phyloP scores from a whole-genome alignment of 768 basidiomycete species.

The Suillus placidus region DNA sequence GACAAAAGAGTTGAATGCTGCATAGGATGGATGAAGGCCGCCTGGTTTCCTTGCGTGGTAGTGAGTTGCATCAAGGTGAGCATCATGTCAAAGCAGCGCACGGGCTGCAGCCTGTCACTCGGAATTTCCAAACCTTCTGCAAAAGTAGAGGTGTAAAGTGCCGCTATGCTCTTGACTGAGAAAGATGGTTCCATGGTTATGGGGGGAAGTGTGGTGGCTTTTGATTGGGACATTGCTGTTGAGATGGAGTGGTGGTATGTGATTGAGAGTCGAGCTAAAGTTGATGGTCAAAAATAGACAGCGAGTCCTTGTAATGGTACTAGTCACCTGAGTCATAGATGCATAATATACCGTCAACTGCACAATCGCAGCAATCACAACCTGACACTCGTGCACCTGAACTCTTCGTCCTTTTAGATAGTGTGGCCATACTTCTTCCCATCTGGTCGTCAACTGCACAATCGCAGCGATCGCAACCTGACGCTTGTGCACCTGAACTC shows the following conservation, averaged over 20 bases:
- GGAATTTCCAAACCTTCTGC: constrained; percentile 7
- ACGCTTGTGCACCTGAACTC: too few species aligned
- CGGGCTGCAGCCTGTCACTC: constrained; percentile 7
- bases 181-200: neutral
- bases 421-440: too few species aligned
- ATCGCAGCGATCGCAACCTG: too few species aligned
- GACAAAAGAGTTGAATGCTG: neutral
- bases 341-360: too few species aligned
- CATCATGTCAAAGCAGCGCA: constrained; percentile 7
- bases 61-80: constrained; percentile 9
- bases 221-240: neutral
- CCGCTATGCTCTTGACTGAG: constrained; percentile 3
- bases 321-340: too few species aligned
- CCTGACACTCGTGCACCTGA: too few species aligned
- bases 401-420: too few species aligned
- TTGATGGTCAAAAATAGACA: too few species aligned
- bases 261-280: neutral
- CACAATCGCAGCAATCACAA: too few species aligned
- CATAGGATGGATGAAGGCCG: constrained; percentile 8
- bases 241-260: neutral
- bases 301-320: too few species aligned
- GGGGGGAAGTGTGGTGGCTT: too few species aligned
- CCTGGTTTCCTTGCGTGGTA: neutral
- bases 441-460: too few species aligned
- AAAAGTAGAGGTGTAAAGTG: constrained; percentile 6